Evolutionary conservation across 2,329 filamentous ascomycete genomes (phyloP), one percentile per base, ranked within the genome.

Genomic region (Blastomyces silverae): DNA sequence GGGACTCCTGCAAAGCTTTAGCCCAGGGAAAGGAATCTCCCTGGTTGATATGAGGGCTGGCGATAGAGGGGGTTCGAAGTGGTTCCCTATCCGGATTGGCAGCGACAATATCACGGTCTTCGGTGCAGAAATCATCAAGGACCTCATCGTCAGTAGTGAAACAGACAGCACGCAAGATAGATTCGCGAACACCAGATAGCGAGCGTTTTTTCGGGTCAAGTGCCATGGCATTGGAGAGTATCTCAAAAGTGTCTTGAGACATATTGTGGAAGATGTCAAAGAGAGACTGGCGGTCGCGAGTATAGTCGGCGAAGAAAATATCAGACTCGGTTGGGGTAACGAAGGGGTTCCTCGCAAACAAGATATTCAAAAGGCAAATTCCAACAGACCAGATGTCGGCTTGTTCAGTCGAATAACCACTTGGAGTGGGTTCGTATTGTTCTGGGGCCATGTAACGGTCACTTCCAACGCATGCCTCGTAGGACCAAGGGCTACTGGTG

Each of bases 391-490:
- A 99, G 71, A 97, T 87, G 76, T 99, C 94, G 62, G 94, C 94
- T 79, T 94, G 87, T 57, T 91, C 90, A 58, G 94, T 92, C 64
- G 91, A 93, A 79, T 99, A 99, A 66, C 94, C 94, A 68, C 85
- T 86, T 67, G 88, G 88, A 70, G 88, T 86, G 63, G 92, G 92
- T 76, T 97, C 93, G 73, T 94, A 97, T 78, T 99, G 94, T 79
- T 99, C 94, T 5, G 94, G 94, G 64, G 94, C 92, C 94, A 99
- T 99, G 81, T 99, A 99, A 64, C 94, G 91, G 75, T 99, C 94
- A 75, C 94, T 97, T 69, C 94, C 94, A 58, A 99, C 94, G 67
- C 90, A 94, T 68, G 89, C 88, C 81, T 99, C 94, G 72, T 89
- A 89, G 31, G 91, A 95, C 92, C 91, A 96, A 71, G 87, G 83